phyloP scores from a whole-genome alignment of 2,329 filamentous ascomycete species.

The Scorias spongiosa region DNA sequence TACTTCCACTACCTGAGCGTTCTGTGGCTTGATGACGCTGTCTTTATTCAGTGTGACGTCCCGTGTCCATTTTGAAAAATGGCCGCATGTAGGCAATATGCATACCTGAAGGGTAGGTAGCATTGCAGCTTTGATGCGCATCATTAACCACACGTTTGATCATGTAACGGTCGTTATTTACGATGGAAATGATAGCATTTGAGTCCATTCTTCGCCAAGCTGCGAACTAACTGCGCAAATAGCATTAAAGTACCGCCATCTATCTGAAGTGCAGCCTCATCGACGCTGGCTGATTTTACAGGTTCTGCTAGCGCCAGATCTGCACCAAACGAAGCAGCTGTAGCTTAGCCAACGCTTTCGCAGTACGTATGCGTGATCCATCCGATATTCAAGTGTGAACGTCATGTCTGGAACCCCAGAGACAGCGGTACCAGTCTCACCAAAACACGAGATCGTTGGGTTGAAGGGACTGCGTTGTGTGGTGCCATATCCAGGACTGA shows the following conservation, averaged over 20 bases:
- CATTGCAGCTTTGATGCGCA: slow-evolving; percentile 38
- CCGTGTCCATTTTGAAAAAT: slow-evolving; percentile 22
- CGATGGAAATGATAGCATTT: slow-evolving; percentile 25
- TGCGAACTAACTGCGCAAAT: slow-evolving; percentile 50
- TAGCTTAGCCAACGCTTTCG: slow-evolving; percentile 29
- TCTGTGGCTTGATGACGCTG: slow-evolving; percentile 16
- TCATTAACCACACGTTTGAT: slow-evolving; percentile 34
- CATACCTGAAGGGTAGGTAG: slow-evolving; percentile 27
- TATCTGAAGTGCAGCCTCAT: slow-evolving; percentile 48
- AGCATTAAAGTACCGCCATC: slow-evolving; percentile 51
- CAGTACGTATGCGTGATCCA: slow-evolving; percentile 29
- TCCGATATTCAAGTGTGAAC: slow-evolving; percentile 9
- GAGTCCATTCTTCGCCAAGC: slow-evolving; percentile 37
- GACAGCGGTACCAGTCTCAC: slow-evolving; percentile 27
- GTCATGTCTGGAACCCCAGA: slow-evolving; percentile 22
- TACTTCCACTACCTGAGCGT: slow-evolving; percentile 27
- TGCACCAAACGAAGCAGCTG: slow-evolving; percentile 26
- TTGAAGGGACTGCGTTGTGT: slow-evolving; percentile 19
- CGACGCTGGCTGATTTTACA: slow-evolving; percentile 8
- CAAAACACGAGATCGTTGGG: slow-evolving; percentile 24
- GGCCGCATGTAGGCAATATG: slow-evolving; percentile 25
- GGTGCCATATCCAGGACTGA: slow-evolving; percentile 28
- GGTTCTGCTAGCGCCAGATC: slow-evolving; percentile 37
- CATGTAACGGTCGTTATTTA: slow-evolving; percentile 34
- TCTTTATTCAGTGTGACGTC: slow-evolving; percentile 19